Evolutionary conservation across 148 eudicot genomes (phyloP).

Genomic region (Chenopodium quinoa): DNA sequence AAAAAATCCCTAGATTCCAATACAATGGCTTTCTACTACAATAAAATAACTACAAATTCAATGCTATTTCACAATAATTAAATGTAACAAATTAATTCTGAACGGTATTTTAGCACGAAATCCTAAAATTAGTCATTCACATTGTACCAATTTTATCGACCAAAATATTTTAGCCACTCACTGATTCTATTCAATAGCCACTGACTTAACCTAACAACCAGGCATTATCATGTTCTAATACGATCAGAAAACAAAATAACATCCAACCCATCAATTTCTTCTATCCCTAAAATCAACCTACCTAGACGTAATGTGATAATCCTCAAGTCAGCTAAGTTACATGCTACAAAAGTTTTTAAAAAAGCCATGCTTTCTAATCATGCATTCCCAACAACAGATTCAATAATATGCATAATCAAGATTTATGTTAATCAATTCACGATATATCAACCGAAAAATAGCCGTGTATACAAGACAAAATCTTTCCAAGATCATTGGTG

Average conservation of each 20-base stretch:
- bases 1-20: no score
- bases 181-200: no score
- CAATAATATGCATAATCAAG: no score
- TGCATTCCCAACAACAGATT: no score
- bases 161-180: not conserved
- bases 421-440: no score
- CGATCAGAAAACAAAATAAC: not conserved
- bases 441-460: no score
- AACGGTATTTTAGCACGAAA: no score
- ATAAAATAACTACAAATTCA: no score
- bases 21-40: no score
- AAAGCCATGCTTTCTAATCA: not conserved
- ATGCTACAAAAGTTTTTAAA: not conserved
- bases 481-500: constrained; percentile 92
- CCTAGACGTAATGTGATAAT: not conserved
- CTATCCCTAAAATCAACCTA: constrained; percentile 4
- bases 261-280: not conserved
- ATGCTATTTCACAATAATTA: no score
- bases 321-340: not conserved
- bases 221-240: not conserved
- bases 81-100: no score
- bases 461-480: no score
- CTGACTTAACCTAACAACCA: not conserved
- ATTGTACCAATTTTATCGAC: not conserved
- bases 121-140: not conserved